phyloP scores from a whole-genome alignment of 441 rosid genomes.

The Eruca vesicaria region DNA sequence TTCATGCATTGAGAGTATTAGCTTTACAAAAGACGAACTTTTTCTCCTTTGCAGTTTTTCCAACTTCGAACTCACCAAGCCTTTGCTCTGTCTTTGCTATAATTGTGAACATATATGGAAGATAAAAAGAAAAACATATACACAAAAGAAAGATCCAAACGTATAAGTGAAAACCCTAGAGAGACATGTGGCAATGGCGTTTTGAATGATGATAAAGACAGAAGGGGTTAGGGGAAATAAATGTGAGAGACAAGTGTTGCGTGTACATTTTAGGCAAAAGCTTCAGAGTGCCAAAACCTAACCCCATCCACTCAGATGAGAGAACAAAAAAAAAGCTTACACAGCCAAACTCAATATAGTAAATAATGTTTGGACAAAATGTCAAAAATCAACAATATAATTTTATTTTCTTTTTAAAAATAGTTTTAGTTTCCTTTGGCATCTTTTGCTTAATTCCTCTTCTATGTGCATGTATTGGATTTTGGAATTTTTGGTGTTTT shows the following conservation, averaged over 20 bases:
- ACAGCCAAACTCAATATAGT: conserved; percentile 4
- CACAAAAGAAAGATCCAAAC: conserved; percentile 2
- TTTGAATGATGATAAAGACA: conserved; percentile 1
- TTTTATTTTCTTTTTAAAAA: background rate
- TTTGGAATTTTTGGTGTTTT: conserved; percentile 26
- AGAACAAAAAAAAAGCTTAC: conserved; percentile 22
- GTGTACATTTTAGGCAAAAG: conserved; percentile 31
- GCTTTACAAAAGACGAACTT: background rate
- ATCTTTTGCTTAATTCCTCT: conserved; percentile 12
- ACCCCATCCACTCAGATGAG: conserved; percentile 12
- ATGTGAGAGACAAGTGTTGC: conserved; percentile 30
- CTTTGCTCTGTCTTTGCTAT: background rate
- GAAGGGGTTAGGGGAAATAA: conserved; percentile 16
- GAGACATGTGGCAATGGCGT: conserved; percentile 26
- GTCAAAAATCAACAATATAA: conserved; percentile 19
- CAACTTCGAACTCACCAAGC: background rate
- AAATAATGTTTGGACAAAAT: too few species aligned
- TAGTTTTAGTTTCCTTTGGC: conserved; percentile 24
- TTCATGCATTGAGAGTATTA: background rate
- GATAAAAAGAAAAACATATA: background rate
- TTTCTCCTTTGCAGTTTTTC: background rate
- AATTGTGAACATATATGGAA: background rate
- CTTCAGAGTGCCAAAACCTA: background rate
- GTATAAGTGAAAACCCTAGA: conserved; percentile 20
- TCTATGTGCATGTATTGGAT: conserved; percentile 25